Percentiles rank a stretch among this genome's conserved stretches.
Evolutionary conservation across 768 basidiomycete genomes (phyloP).

Genomic region (Naganishia randhawae): DNA sequence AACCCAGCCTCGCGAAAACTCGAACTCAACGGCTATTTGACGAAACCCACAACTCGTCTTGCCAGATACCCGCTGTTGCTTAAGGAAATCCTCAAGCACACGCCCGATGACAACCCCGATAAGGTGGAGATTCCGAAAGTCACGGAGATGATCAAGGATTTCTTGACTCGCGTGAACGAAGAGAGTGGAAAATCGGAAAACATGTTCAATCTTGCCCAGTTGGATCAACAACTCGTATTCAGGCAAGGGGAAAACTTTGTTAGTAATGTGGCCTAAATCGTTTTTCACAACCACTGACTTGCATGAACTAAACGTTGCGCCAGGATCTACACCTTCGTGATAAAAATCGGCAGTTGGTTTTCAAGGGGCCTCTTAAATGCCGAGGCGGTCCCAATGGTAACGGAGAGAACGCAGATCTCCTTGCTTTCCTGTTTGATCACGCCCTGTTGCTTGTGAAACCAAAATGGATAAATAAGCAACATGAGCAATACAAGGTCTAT

Average conservation of each 20-base stretch:
- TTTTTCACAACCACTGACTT: background rate
- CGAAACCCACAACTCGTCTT: constrained; percentile 93
- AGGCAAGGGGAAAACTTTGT: constrained; percentile 86
- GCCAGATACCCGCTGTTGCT: constrained; percentile 93
- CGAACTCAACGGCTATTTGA: constrained; percentile 94
- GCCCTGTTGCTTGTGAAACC: constrained; percentile 88
- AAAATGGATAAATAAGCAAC: constrained; percentile 65
- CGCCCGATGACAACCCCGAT: constrained; percentile 83
- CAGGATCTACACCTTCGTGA: constrained; percentile 83
- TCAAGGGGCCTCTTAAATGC: constrained; percentile 84
- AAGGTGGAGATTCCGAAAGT: constrained; percentile 72
- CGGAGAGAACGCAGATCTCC: constrained; percentile 75
- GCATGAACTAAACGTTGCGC: background rate
- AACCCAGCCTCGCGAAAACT: constrained; percentile 91
- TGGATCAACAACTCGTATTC: constrained; percentile 86
- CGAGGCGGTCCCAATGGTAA: constrained; percentile 63
- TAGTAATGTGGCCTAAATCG: constrained; percentile 45
- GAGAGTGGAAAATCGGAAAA: constrained; percentile 96
- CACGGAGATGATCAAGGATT: constrained; percentile 70
- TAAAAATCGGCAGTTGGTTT: constrained; percentile 82
- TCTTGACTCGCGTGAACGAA: constrained; percentile 80
- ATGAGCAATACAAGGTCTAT: constrained; percentile 88
- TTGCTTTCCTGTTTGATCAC: constrained; percentile 95
- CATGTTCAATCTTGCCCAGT: constrained; percentile 86
- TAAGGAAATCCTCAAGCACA: constrained; percentile 87